Evolutionary conservation across 768 basidiomycete genomes (phyloP), one percentile per base, ranked within the genome.

Genomic region (Termitomyces sp.): DNA sequence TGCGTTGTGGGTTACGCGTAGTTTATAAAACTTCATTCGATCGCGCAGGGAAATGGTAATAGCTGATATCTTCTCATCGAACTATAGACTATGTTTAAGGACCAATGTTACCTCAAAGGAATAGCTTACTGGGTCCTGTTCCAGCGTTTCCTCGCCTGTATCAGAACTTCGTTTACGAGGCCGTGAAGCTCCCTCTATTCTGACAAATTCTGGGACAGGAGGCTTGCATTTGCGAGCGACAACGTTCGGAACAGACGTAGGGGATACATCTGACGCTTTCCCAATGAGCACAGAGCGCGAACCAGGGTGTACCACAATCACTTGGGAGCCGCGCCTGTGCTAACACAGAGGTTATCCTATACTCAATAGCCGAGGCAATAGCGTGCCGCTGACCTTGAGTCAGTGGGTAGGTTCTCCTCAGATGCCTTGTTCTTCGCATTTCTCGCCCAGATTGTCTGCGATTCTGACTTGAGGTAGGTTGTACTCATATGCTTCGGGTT

Each of bases 21-120:
- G 78, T 72, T 92, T 92, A 74, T 93, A 93, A 71, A 93, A 93
- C 36, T 86, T 82, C 91, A 93, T 92, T 56, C 91, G 79, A 57
- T 92, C 91, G 31, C 90, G 85, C 46, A 94, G 79, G 3, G 91
- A 91, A 45, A 84, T 73, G 1, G 83, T 82, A 20, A 92, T 86
- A 4, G 85, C 84, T 3, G 86, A 80, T 32, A 96, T 81, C 69
- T 94, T 94, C 29, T 82, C 80, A 62, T 91, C 86, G 61, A 94
- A 90, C 91, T 92, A 56, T 37, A 38, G 56, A 54, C 14, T 20
- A 37, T 31, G 29, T 32, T 42, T 15, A 53, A 45, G 46, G 29
- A 8, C 15, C 4, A 36, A 46, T 60, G 53, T n/a, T 8, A 17
- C 12, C 32, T 1, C 12, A 32, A 4, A 32, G 17, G 11, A 3